These are phyloP conservation scores for Amesomyces nigricolor DNA, from an alignment of 2,329 filamentous ascomycete genomes.

Conservation along the genomic window DNA sequence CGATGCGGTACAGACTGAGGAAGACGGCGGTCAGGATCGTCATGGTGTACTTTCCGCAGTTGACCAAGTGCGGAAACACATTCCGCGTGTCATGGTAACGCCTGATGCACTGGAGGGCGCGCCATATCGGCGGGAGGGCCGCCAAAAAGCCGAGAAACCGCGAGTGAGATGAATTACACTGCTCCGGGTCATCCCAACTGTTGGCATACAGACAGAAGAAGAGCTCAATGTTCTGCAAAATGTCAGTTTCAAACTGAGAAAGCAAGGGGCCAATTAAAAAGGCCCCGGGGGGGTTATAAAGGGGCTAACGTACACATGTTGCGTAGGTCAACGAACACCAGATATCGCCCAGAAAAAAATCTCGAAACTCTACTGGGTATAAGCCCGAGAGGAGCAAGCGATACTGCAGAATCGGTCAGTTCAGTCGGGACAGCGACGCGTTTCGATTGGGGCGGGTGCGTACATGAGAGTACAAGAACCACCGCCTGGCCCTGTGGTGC, in stretches of 20 bases:
- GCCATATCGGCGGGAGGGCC: slow-evolving; percentile 80
- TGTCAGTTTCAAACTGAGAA: slow-evolving; percentile 6
- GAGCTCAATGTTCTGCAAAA: slow-evolving; percentile 69
- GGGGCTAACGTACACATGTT: slow-evolving; percentile 60
- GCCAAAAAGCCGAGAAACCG: slow-evolving; percentile 80
- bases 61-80: slow-evolving; percentile 85
- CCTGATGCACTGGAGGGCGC: slow-evolving; percentile 81
- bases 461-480: slow-evolving; percentile 87
- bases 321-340: slow-evolving; percentile 93
- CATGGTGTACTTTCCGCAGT: slow-evolving; percentile 84
- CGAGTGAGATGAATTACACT: slow-evolving; percentile 83
- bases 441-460: slow-evolving; percentile 33
- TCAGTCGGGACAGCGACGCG: background rate
- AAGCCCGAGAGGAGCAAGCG: slow-evolving; percentile 77
- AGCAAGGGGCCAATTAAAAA: background rate
- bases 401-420: slow-evolving; percentile 53
- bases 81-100: slow-evolving; percentile 85
- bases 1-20: slow-evolving; percentile 77
- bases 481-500: slow-evolving; percentile 70
- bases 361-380: slow-evolving; percentile 91
- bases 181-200: slow-evolving; percentile 63
- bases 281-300: too few relatives aligned
- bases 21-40: slow-evolving; percentile 75
- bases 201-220: slow-evolving; percentile 93
- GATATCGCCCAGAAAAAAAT: slow-evolving; percentile 97